Percentiles rank a stretch among this genome's conserved stretches.
Conservation (phyloP, 2,329 filamentous ascomycete genomes). For the Botrytis elliptica region DNA sequence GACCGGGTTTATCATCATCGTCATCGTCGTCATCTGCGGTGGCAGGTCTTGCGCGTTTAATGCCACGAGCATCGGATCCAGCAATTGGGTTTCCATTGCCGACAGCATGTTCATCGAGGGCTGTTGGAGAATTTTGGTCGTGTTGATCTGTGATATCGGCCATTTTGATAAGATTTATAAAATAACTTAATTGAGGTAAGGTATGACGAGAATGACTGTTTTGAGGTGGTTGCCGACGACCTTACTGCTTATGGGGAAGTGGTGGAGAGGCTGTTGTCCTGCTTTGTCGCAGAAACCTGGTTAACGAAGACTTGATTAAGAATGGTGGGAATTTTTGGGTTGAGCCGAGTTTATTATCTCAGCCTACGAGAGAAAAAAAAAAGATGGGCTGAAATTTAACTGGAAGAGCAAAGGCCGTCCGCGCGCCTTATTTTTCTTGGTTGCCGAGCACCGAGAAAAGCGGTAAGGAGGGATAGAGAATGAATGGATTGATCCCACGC, state of each 20-base stretch:
- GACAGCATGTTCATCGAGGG: slow-evolving; percentile 70
- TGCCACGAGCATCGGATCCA: slow-evolving; percentile 68
- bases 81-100: slow-evolving; percentile 66
- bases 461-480: slow-evolving; percentile 3
- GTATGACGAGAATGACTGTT: slow-evolving; percentile 41
- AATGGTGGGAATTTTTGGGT: slow-evolving; percentile 36
- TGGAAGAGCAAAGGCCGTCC: slow-evolving; percentile 12
- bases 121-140: slow-evolving; percentile 71
- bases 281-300: slow-evolving; percentile 40
- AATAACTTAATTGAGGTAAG: slow-evolving; percentile 26
- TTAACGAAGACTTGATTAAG: slow-evolving; percentile 39
- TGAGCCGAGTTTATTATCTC: slow-evolving; percentile 29
- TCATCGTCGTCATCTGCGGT: slow-evolving; percentile 93
- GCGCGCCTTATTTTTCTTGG: slow-evolving; percentile 7
- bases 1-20: slow-evolving; percentile 94
- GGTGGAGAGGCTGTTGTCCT: slow-evolving; percentile 36
- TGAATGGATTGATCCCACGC: not conserved
- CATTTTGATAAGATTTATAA: slow-evolving; percentile 49
- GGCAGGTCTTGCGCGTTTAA: slow-evolving; percentile 84
- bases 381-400: slow-evolving; percentile 20
- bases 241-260: slow-evolving; percentile 41
- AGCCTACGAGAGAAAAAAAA: slow-evolving; percentile 6
- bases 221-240: slow-evolving; percentile 40
- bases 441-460: slow-evolving; percentile 13
- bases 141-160: slow-evolving; percentile 78